Percentiles rank a stretch among this genome's conserved stretches.
Evolutionary conservation across 805 yeast species (phyloP).

Genomic region (Lipomyces mesembrius): DNA sequence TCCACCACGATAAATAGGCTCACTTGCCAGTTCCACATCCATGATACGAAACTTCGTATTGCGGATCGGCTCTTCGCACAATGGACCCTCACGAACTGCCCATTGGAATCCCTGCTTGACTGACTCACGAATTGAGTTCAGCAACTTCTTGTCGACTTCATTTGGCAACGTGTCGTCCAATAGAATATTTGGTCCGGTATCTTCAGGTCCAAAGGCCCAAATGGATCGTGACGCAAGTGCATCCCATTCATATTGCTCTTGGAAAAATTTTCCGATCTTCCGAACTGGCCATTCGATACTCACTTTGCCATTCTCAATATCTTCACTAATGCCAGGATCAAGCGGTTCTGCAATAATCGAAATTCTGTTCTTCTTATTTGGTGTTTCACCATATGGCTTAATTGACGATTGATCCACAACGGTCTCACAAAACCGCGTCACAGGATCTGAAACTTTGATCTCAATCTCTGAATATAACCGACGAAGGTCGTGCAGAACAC

Average conservation of each 20-base stretch:
- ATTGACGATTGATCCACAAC: conserved; percentile 67
- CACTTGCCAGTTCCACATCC: conserved; percentile 58
- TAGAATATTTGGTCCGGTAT: conserved; percentile 57
- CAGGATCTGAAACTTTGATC: conserved; percentile 83
- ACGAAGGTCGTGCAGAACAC: conserved; percentile 77
- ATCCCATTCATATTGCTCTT: conserved; percentile 75
- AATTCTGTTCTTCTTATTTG: conserved; percentile 59
- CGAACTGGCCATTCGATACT: conserved; percentile 47
- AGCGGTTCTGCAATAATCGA: conserved; percentile 81
- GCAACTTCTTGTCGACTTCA: conserved; percentile 63
- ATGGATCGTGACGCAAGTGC: conserved; percentile 78
- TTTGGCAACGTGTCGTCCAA: conserved; percentile 75
- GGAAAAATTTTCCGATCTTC: conserved; percentile 58
- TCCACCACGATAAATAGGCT: conserved; percentile 56
- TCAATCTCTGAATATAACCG: conserved; percentile 64
- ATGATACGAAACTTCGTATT: conserved; percentile 72
- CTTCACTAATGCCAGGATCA: conserved; percentile 57
- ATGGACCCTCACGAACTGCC: conserved; percentile 85
- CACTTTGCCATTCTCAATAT: conserved; percentile 58
- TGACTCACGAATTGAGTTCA: conserved; percentile 56
- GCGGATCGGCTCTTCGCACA: conserved; percentile 82
- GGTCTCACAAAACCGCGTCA: conserved; percentile 79
- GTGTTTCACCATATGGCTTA: conserved; percentile 64
- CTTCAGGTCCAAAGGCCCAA: conserved; percentile 75
- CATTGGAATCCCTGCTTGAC: conserved; percentile 81